Evolutionary conservation across 352 stramenopile genomes (phyloP), one percentile per base, ranked within the genome.

Genomic region (Phytopythium sindhum): DNA sequence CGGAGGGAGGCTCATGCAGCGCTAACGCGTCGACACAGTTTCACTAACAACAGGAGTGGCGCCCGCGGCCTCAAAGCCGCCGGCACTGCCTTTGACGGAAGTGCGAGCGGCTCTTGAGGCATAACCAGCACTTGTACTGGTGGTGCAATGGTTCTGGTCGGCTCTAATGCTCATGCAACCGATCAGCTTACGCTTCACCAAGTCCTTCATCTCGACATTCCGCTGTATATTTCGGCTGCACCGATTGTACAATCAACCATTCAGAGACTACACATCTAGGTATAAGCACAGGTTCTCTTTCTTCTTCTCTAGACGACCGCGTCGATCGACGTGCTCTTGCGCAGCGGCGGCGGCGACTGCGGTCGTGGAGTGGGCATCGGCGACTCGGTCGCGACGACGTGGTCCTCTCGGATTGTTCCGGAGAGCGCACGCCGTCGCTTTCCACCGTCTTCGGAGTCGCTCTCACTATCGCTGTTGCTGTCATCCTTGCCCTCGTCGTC

Each of bases 351-450:
- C 11, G 52, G 52, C 19, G 52, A 57, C 19, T 7, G 21, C 17
- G 31, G 4, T 7, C 29, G 1, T 17, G 52, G 52, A 19, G 52
- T 44, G 1, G 23, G 19, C 52, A 44, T 44, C 28, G 54, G 54
- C 17, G 54, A 60, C 59, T 74, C 72, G 8, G 53, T 75, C n/a
- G 72, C 70, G 26, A 80, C 78, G 0, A 69, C 69, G 66, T 87
- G 78, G 61, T 81, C 68, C 61, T 72, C 67, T 10, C 78, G 75
- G 64, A 84, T 75, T 12, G 65, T 80, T 17, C 77, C 75, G 0
- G 64, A 63, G 44, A 74, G 31, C 26, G 60, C 65, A 1, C 57
- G 67, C 24, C 52, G 63, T 41, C 50, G 52, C 2, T 58, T 47
- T 19, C 61, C 63, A 19, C 61, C 68, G 31, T 79, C 65, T 17